Base-by-base conservation (phyloP, 169 alveolate species). In the Cryptosporidium canis region DNA sequence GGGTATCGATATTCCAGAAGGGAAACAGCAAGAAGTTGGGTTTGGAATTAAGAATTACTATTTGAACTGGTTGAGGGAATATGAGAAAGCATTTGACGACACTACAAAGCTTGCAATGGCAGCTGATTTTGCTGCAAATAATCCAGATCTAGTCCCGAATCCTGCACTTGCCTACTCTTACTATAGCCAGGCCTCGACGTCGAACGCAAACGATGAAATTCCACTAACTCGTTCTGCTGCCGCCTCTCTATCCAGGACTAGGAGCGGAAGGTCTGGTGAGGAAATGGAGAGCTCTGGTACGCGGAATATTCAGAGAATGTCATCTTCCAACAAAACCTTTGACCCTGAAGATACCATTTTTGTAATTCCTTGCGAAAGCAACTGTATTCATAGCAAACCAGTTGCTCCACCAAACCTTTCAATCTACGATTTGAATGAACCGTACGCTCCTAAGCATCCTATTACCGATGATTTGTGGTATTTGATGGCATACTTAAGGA, bases 151-250 rank as follows among this genome's bases (percentile, higher is more conserved):
- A 6, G 87, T 77, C 24, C 87, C 87, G 21, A 77, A 77, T 61
- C 87, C 70, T 18, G 67, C 58, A 9, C 67, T 70, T 35, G 67
- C 67, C 53, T 41, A 51, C 41, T 70, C 84, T 55, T 77, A 65
- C 12, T 77, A 77, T 77, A 63, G 7, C 31, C 63, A 51, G 24
- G 21, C 56, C 6, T 21, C 85, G 33, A 66, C 55, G 21, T 16
- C 56, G 39, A 41, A 63, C 37, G 31, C 27, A 16, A 63, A 24
- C 9, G 84, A 70, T 11, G 84, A 48, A 35, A 53, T 67, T 11
- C 87, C 87, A 35, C 27, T 77, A 21, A 77, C 87, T 56, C 47
- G 87, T 21, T 77, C 87, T 12, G 87, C 87, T 61, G 77, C 87
- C 0, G 87, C 87, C 27, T 77, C 87, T 8, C 66, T 70, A 14